Conservation (phyloP, 169 alveolate species). For the Plasmodium chabaudi region DNA sequence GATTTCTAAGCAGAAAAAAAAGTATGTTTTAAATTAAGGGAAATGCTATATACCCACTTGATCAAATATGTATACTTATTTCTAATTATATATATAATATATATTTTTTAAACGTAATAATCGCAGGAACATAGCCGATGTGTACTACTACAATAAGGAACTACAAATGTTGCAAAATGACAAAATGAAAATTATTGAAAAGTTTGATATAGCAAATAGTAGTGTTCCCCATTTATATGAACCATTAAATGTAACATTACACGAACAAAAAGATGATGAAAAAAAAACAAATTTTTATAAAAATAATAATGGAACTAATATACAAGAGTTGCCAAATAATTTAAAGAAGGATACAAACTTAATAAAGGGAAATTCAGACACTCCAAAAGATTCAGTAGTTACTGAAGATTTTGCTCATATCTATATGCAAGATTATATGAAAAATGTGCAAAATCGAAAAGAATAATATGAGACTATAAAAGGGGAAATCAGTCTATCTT, state of each 20-base stretch:
- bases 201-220: slow-evolving; percentile 32
- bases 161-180: slow-evolving; percentile 48
- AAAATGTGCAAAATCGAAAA: slow-evolving; percentile 23
- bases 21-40: slow-evolving; percentile 16
- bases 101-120: neutral
- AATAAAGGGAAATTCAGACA: neutral
- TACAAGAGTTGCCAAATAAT: neutral
- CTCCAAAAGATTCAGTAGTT: slow-evolving; percentile 2
- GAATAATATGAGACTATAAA: neutral
- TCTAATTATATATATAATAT: slow-evolving; percentile 12
- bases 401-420: slow-evolving; percentile 54
- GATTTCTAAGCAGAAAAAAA: slow-evolving; percentile 50
- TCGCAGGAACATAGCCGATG: slow-evolving; percentile 54
- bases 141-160: slow-evolving; percentile 43
- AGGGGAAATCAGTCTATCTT: neutral
- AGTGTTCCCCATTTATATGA: slow-evolving; percentile 54
- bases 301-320: neutral
- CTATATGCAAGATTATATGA: slow-evolving; percentile 69
- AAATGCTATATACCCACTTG: neutral
- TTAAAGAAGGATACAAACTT: slow-evolving; percentile 5
- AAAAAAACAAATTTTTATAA: neutral
- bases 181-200: slow-evolving; percentile 66
- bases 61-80: neutral
- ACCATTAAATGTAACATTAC: slow-evolving; percentile 46
- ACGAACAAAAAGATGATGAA: slow-evolving; percentile 1